A percentile compares a stretch with the other conserved stretches of the same genome.
Evolutionary conservation across 1,139 yeast species (phyloP).

Genomic region (Schizosaccharomyces versatilis): DNA sequence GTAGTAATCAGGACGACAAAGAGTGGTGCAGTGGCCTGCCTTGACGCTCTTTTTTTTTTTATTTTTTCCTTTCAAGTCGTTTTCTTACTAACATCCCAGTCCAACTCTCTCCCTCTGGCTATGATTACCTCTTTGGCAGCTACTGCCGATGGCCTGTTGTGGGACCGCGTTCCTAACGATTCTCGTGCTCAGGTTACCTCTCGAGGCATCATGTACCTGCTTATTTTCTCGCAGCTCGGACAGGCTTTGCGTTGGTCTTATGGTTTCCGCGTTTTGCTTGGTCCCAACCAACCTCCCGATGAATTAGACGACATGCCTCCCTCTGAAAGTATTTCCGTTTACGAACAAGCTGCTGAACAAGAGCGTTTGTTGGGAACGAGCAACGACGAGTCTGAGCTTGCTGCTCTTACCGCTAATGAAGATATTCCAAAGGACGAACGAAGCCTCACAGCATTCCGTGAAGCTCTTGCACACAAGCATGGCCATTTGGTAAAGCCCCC

Average conservation of each 20-base stretch:
- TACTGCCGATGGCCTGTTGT: conserved; percentile 26
- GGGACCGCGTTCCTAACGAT: conserved; percentile 54
- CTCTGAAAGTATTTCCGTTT: too few relatives aligned
- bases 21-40: not conserved
- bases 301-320: not conserved
- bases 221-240: conserved; percentile 68
- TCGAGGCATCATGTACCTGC: conserved; percentile 52
- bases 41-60: not conserved
- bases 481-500: too few relatives aligned
- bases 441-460: too few relatives aligned
- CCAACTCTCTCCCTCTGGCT: conserved; percentile 10
- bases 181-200: conserved; percentile 51
- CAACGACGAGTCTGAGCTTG: too few relatives aligned
- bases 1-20: not conserved
- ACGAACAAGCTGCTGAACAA: too few relatives aligned
- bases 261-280: conserved; percentile 59
- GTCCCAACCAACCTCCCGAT: conserved; percentile 8
- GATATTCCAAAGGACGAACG: too few relatives aligned
- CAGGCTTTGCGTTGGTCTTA: conserved; percentile 74
- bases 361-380: too few relatives aligned
- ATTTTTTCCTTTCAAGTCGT: too few relatives aligned
- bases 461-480: too few relatives aligned
- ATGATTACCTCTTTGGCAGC: conserved; percentile 9
- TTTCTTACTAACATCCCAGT: not conserved
- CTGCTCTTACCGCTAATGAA: too few relatives aligned